Evolutionary conservation across 768 basidiomycete species (phyloP).

Genomic region (Dictyophora rubrovolvata): DNA sequence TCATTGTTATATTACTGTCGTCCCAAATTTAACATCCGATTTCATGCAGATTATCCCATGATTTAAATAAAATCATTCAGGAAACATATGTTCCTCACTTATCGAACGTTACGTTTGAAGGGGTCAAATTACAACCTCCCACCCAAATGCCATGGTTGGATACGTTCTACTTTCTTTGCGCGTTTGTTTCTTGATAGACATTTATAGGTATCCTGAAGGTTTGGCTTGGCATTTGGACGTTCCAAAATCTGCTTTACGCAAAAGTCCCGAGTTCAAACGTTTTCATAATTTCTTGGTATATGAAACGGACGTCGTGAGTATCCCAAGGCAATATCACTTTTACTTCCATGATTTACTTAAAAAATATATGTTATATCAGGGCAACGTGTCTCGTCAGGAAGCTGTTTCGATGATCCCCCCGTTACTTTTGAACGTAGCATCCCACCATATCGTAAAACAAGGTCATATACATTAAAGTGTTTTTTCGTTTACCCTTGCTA

Average conservation of each 20-base stretch:
- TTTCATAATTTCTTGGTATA: conserved; percentile 96
- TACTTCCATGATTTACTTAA: background rate
- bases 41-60: conserved; percentile 48
- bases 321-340: background rate
- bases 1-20: conserved; percentile 14
- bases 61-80: conserved; percentile 71
- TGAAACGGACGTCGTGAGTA: conserved; percentile 89
- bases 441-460: conserved; percentile 64
- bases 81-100: conserved; percentile 70
- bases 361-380: conserved; percentile 34
- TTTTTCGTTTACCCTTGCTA: conserved; percentile 18
- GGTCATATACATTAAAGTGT: background rate
- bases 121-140: conserved; percentile 64
- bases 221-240: conserved; percentile 96
- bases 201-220: conserved; percentile 80
- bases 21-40: background rate
- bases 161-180: background rate
- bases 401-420: conserved; percentile 99
- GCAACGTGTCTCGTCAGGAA: conserved; percentile 93
- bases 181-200: conserved; percentile 11
- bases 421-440: conserved; percentile 85
- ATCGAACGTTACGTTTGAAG: conserved; percentile 66
- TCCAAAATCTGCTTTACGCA: conserved; percentile 78
- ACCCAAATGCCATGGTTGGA: conserved; percentile 73
- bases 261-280: conserved; percentile 80